These are phyloP conservation scores for Scenedesmus sp. DNA, from an alignment of 163 green algal genomes.

Conservation along the genomic window DNA sequence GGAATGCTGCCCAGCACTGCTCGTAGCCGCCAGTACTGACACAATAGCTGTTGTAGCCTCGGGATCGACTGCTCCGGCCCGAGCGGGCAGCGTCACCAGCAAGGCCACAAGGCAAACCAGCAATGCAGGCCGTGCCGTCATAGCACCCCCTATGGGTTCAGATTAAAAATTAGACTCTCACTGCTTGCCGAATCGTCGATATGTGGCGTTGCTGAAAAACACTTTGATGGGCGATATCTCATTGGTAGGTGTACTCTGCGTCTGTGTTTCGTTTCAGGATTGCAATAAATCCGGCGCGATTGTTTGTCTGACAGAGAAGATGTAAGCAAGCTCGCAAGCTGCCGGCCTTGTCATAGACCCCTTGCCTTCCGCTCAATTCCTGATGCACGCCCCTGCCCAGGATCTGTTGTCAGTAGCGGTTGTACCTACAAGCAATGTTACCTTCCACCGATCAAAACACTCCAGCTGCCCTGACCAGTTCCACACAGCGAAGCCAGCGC, in stretches of 20 bases:
- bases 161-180: not conserved
- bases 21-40: not conserved
- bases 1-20: not conserved
- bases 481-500: not conserved
- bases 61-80: not conserved
- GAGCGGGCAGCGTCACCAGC: not conserved
- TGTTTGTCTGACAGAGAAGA: not conserved
- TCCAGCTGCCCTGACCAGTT: too few species aligned
- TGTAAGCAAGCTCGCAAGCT: not conserved
- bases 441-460: too few species aligned
- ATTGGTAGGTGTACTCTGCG: not conserved
- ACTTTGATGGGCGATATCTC: not conserved
- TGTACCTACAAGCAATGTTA: too few species aligned
- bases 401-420: not conserved
- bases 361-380: not conserved
- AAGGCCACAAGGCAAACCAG: not conserved
- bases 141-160: not conserved
- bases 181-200: not conserved
- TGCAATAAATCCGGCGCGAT: not conserved
- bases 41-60: not conserved
- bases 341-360: not conserved
- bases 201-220: not conserved
- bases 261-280: not conserved
- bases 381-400: not conserved
- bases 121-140: not conserved